Evolutionary conservation across 768 basidiomycete species (phyloP), one percentile per base, ranked within the genome.

Genomic region (Pleurotus eryngii): DNA sequence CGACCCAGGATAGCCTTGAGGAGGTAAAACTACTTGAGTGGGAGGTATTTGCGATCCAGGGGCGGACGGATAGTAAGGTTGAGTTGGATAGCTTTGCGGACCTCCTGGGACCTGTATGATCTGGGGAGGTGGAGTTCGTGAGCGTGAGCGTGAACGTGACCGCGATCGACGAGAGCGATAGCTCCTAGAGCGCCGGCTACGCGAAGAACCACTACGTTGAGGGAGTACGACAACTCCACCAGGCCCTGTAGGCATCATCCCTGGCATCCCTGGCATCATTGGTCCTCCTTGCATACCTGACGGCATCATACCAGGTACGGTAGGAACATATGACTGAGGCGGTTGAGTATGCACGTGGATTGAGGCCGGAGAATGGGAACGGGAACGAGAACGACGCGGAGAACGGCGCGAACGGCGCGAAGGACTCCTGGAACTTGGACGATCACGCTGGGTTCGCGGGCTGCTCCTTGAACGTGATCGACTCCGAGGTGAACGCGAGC

Each of bases 381-480:
- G 51, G 5, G 51, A 54, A 40, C 51, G 51, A 39, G 47, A 46
- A 9, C 45, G 35, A 8, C 22, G 35, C 49, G 20, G 56, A 24
- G 40, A 57, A 11, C 60, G 57, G 37, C 59, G 63, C 4, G 66
- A 49, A 35, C 58, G 57, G 9, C 61, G 53, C 35, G 62, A 60
- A 17, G 49, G 50, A 14, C 54, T 55, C 43, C 57, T 48, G 3
- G 59, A 57, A 38, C 45, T 55, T 3, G 30, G 30, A 11, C 30
- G 30, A 35, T 35, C 30, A 35, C 30, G 30, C 30, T 35, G 30
- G 7, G 30, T 35, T 11, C 30, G 30, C 9, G 30, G 30, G 30
- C 30, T 35, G 11, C 30, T 35, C 30, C 30, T 35, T 35, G 30
- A 35, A 35, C 30, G 30, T 30, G 30, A 30, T 30, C 30, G 30